Percentiles rank a stretch among this genome's conserved stretches.
These are phyloP conservation scores for Biscogniauxia marginata DNA, from an alignment of 2,329 filamentous ascomycete species.

Conservation along the genomic window DNA sequence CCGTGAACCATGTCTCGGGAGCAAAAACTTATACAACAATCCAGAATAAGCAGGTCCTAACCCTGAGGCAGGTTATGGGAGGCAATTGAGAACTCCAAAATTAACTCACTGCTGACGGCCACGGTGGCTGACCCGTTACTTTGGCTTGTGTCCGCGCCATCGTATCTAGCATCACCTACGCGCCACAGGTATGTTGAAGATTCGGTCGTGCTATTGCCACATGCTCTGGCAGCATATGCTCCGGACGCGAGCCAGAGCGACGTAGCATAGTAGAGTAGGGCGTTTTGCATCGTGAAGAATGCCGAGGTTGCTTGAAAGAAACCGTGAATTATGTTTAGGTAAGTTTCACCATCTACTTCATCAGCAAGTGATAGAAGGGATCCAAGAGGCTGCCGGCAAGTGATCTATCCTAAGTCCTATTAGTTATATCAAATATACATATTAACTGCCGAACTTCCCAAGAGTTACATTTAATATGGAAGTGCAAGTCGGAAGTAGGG, in stretches of 20 bases:
- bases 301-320: conserved; percentile 29
- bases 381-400: background rate
- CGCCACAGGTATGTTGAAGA: conserved; percentile 26
- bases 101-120: conserved; percentile 26
- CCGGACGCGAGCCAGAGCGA: conserved; percentile 8
- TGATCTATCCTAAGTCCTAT: too few relatives aligned
- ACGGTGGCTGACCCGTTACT: conserved; percentile 26
- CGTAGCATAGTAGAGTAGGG: conserved; percentile 11
- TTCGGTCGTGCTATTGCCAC: conserved; percentile 14
- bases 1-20: too few relatives aligned
- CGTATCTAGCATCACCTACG: conserved; percentile 32
- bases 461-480: too few relatives aligned
- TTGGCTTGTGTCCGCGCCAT: conserved; percentile 25
- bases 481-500: too few relatives aligned
- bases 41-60: too few relatives aligned
- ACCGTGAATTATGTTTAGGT: conserved; percentile 1
- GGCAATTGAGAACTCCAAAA: too few relatives aligned
- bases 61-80: too few relatives aligned
- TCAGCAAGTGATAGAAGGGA: background rate
- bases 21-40: too few relatives aligned
- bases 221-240: conserved; percentile 25
- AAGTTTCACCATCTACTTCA: background rate
- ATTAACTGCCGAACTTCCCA: too few relatives aligned
- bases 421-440: too few relatives aligned
- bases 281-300: conserved; percentile 37